Base-by-base conservation (phyloP, 176 grass and related monocot genomes). In the Oryza longistaminata region DNA sequence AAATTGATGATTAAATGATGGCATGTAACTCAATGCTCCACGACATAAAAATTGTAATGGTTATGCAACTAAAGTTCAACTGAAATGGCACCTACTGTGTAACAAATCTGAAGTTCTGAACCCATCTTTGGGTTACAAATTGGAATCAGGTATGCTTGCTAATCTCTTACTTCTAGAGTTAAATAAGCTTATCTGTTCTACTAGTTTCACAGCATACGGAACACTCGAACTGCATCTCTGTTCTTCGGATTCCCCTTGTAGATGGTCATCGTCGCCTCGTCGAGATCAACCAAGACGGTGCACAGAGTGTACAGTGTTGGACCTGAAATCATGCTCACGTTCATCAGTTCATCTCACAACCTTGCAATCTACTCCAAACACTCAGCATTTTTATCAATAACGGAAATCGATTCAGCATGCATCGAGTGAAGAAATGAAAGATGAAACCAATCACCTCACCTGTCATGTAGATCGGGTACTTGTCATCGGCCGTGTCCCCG, bases 391-490 rank as follows among this genome's bases (percentile, higher is more conserved):
- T 50, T 50, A 15, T 17, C 44, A 12, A 46, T 13, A 46, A 46
- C 17, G 49, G 49, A 17, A 52, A 52, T 49, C 11, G 4, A 52
- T 16, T 52, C 15, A 52, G 49, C 25, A 17, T 64, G 14, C 31
- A 29, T n/a, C 37, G 19, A 40, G 42, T 11, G 39, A 19, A 19
- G 29, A 19, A 66, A 48, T 39, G 16, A 2, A 7, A n/a, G 15
- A 31, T 14, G 7, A 7, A 13, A 75, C 35, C 42, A 60, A 73
- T 82, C 48, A 92, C 93, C 95, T 82, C 48, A 92, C 93, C 95
- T 77, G 89, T 86, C 96, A 98, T 98, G 24, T 79, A 95, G 79
- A 98, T 98, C 0, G 93, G 93, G 75, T 88, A 93, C 61, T 95
- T 92, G 2, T 87, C 87, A 83, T 95, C 85, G 24, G 75, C 87